These are phyloP conservation scores for Hygrophila difformis DNA, from an alignment of 257 asterid genomes.

Conservation along the genomic window DNA sequence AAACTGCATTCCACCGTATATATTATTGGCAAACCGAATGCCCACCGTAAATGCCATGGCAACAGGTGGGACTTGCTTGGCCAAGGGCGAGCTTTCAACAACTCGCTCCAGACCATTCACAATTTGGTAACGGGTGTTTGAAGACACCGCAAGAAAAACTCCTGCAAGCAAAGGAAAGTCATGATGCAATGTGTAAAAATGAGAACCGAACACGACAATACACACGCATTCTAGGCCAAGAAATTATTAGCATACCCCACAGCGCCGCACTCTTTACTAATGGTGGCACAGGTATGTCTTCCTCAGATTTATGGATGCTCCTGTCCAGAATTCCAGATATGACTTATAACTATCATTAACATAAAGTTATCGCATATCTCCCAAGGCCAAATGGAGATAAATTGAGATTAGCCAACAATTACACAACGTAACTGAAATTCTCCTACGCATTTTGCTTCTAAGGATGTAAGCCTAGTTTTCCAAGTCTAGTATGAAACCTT, in stretches of 20 bases:
- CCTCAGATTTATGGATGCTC: conserved; percentile 78
- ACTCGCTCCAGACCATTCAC: conserved; percentile 70
- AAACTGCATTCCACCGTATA: conserved; percentile 92
- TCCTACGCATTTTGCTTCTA: too few relatives aligned
- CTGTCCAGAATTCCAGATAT: too few relatives aligned
- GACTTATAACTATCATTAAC: too few relatives aligned
- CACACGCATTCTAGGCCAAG: neutral
- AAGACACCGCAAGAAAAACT: conserved; percentile 76
- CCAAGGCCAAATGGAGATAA: too few relatives aligned
- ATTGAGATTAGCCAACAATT: too few relatives aligned
- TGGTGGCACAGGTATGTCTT: conserved; percentile 89
- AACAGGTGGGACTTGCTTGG: conserved; percentile 62
- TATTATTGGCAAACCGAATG: conserved; percentile 72
- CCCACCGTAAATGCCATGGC: conserved; percentile 89
- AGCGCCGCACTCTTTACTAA: conserved; percentile 78
- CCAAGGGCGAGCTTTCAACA: conserved; percentile 67
- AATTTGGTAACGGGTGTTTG: conserved; percentile 83
- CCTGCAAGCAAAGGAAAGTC: conserved; percentile 29
- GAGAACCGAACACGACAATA: neutral
- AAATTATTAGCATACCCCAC: conserved; percentile 55
- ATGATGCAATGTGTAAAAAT: neutral
- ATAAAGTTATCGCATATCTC: too few relatives aligned
- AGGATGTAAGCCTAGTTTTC: too few relatives aligned
- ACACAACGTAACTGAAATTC: too few relatives aligned
- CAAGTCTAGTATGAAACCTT: too few relatives aligned